These are phyloP conservation scores for Malus sylvestris DNA, from an alignment of 306 rosid species.

Conservation along the genomic window DNA sequence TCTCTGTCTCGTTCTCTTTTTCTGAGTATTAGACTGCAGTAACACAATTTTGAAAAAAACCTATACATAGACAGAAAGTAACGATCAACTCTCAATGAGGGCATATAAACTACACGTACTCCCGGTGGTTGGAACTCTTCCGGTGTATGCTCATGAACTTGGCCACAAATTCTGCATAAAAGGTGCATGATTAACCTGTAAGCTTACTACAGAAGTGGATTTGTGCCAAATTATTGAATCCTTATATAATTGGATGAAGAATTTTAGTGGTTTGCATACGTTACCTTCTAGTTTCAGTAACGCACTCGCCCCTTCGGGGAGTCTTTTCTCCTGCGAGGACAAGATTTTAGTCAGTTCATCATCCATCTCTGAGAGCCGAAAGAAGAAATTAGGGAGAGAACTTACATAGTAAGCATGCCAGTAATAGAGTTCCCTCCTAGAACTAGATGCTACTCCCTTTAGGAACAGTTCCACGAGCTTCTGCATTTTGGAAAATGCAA, in stretches of 20 bases:
- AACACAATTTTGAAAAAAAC: background rate
- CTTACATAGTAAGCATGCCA: constrained; percentile 94
- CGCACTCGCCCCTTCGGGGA: constrained; percentile 77
- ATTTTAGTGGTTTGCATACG: background rate
- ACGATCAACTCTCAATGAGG: background rate
- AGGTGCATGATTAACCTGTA: background rate
- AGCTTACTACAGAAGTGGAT: background rate
- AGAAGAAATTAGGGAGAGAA: background rate
- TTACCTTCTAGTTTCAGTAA: constrained; percentile 80
- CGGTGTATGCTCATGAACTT: constrained; percentile 83
- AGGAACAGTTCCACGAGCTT: constrained; percentile 72
- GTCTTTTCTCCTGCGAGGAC: constrained; percentile 57
- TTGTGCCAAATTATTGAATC: background rate
- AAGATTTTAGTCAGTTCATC: constrained; percentile 9
- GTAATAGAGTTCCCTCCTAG: constrained; percentile 67
- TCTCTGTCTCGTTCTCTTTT: background rate
- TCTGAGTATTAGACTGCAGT: background rate
- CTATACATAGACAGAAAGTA: background rate
- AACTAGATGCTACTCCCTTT: constrained; percentile 39
- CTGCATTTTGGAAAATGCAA: constrained; percentile 38
- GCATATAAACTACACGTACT: constrained; percentile 22
- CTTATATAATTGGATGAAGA: background rate
- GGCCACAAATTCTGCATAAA: constrained; percentile 72
- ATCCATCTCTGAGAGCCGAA: background rate
- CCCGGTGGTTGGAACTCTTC: constrained; percentile 42